Conservation (phyloP, 164 flowering plant species). For the Tetracentron sinense region DNA sequence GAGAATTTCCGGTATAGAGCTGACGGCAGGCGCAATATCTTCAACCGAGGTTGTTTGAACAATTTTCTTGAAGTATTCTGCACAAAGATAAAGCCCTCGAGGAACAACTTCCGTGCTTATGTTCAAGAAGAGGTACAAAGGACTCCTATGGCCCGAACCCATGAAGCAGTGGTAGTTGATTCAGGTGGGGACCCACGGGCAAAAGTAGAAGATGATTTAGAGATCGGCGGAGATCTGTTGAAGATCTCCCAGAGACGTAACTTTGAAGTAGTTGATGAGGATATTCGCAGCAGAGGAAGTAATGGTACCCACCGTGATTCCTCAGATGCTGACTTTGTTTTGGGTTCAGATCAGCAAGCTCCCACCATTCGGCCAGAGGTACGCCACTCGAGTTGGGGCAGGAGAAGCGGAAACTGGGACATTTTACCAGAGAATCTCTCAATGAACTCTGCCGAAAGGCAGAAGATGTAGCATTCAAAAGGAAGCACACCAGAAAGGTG, state of each 20-base stretch:
- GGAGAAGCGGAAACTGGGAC: conserved; percentile 78
- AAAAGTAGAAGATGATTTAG: conserved; percentile 86
- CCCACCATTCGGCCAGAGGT: conserved; percentile 43
- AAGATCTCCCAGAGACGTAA: conserved; percentile 79
- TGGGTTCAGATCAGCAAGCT: conserved; percentile 47
- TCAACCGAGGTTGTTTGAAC: conserved; percentile 59
- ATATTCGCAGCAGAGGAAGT: conserved; percentile 64
- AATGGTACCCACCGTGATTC: conserved; percentile 49
- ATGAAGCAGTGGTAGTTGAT: conserved; percentile 50
- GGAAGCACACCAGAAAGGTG: conserved; percentile 18
- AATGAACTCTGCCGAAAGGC: conserved; percentile 32
- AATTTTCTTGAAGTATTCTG: conserved; percentile 83
- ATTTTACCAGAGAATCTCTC: conserved; percentile 47
- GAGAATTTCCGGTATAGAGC: conserved; percentile 87
- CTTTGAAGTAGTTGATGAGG: conserved; percentile 65
- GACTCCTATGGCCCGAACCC: conserved; percentile 31
- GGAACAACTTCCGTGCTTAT: conserved; percentile 70
- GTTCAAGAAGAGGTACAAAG: conserved; percentile 58
- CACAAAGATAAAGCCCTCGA: conserved; percentile 58
- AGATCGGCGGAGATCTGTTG: conserved; percentile 75
- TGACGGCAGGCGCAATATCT: conserved; percentile 64
- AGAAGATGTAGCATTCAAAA: conserved; percentile 28
- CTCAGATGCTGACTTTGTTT: conserved; percentile 48
- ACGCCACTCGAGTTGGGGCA: conserved; percentile 59
- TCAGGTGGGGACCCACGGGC: conserved; percentile 46